These are phyloP conservation scores for Thraustochytrium sp. DNA, from an alignment of 352 stramenopile species.

Conservation along the genomic window DNA sequence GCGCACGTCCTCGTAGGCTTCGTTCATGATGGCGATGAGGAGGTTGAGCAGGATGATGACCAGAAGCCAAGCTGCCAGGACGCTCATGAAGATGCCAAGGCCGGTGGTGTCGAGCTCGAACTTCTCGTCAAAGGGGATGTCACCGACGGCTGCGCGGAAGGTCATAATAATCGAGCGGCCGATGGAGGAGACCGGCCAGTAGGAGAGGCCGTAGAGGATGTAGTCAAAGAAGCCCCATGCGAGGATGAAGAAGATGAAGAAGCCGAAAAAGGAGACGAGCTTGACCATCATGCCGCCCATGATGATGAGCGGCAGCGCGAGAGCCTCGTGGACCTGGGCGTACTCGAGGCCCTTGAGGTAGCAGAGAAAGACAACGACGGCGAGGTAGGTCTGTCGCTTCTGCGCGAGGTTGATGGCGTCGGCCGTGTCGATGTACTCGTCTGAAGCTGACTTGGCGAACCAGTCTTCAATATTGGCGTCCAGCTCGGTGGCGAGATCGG, in stretches of 20 bases:
- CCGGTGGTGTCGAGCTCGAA: constrained; percentile 29
- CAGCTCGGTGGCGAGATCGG: not conserved
- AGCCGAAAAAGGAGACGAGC: constrained; percentile 26
- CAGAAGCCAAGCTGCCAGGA: not conserved
- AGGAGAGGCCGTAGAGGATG: constrained; percentile 34
- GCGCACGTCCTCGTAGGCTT: constrained; percentile 45
- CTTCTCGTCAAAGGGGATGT: constrained; percentile 38
- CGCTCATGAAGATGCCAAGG: not conserved
- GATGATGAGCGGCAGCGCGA: constrained; percentile 40
- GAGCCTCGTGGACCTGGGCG: not conserved
- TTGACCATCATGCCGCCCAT: constrained; percentile 32
- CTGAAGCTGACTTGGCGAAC: not conserved
- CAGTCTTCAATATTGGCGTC: not conserved
- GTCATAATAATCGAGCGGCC: not conserved
- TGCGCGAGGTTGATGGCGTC: not conserved
- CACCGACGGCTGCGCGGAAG: constrained; percentile 27
- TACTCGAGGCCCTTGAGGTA: constrained; percentile 43
- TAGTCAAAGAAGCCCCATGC: constrained; percentile 41
- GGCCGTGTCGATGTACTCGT: constrained; percentile 13
- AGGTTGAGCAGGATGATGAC: constrained; percentile 45
- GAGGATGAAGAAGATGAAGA: constrained; percentile 42
- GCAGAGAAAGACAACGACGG: constrained; percentile 11
- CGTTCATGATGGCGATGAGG: constrained; percentile 43
- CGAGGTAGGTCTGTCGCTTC: constrained; percentile 10
- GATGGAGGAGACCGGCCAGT: not conserved